Evolutionary conservation across 2,329 filamentous ascomycete species (phyloP).

Genomic region (Beauveria scarabaeidicola): DNA sequence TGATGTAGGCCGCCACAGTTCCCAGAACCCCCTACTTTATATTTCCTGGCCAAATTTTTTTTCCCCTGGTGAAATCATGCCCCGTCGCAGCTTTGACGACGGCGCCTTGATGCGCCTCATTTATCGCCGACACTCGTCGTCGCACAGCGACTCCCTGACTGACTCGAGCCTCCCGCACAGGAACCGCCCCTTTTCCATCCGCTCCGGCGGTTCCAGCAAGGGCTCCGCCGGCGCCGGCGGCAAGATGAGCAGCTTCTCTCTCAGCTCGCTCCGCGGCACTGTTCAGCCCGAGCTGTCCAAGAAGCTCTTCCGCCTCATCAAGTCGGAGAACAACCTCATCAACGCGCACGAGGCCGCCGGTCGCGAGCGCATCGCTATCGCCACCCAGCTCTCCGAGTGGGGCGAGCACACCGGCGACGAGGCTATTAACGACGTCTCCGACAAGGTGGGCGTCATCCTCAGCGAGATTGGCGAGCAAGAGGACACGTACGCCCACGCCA

Average conservation of each 20-base stretch:
- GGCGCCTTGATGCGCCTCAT: constrained; percentile 16
- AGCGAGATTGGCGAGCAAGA: constrained; percentile 93
- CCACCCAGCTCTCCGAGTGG: constrained; percentile 90
- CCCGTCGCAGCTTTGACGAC: constrained; percentile 25
- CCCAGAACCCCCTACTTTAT: not conserved
- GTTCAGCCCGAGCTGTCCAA: constrained; percentile 83
- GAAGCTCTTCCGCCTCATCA: constrained; percentile 86
- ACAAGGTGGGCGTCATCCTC: constrained; percentile 90
- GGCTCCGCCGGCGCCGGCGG: constrained; percentile 29
- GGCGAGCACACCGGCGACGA: constrained; percentile 87
- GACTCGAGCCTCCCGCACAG: constrained; percentile 32
- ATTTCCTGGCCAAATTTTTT: not conserved
- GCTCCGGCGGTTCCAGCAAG: constrained; percentile 49
- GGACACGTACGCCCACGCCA: constrained; percentile 72
- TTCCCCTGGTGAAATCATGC: constrained; percentile 18
- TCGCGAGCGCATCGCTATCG: constrained; percentile 76
- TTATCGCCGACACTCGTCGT: constrained; percentile 14
- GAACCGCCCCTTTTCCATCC: constrained; percentile 68
- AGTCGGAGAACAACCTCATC: constrained; percentile 86
- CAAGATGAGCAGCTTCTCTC: constrained; percentile 59
- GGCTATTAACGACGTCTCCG: constrained; percentile 77
- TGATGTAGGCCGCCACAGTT: constrained; percentile 5
- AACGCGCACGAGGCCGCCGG: constrained; percentile 75
- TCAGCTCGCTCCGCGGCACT: constrained; percentile 76
- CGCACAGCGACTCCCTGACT: constrained; percentile 18